phyloP scores from a whole-genome alignment of 1,284 basidiomycete genomes.

The Farysia itapuensis region DNA sequence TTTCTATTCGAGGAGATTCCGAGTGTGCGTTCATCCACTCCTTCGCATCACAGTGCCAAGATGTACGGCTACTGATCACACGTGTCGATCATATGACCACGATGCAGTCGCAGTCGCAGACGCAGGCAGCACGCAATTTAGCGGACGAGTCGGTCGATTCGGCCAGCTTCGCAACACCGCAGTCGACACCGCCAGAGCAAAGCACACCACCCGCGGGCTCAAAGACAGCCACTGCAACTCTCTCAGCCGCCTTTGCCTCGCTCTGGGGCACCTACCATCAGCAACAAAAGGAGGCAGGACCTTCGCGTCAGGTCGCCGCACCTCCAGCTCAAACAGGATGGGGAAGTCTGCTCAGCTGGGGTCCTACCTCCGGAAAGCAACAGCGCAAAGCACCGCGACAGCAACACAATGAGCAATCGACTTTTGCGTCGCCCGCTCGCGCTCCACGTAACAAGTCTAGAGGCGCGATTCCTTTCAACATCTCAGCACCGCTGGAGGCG shows the following conservation, averaged over 20 bases:
- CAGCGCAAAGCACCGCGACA: background rate
- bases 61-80: slow-evolving; percentile 4
- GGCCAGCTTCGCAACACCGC: slow-evolving; percentile 14
- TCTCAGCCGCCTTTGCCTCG: slow-evolving; percentile 32
- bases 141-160: slow-evolving; percentile 11
- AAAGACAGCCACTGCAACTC: slow-evolving; percentile 20
- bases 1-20: too few relatives aligned
- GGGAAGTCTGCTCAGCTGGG: slow-evolving; percentile 32
- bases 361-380: slow-evolving; percentile 18
- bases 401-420: too few relatives aligned
- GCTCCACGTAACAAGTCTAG: slow-evolving; percentile 2
- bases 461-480: slow-evolving; percentile 29
- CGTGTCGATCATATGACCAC: slow-evolving; percentile 18
- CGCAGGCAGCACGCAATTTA: too few relatives aligned
- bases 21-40: too few relatives aligned
- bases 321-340: slow-evolving; percentile 6
- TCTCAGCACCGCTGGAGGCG: slow-evolving; percentile 18
- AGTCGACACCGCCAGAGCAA: slow-evolving; percentile 13
- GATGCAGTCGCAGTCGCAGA: too few relatives aligned
- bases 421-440: slow-evolving; percentile 14
- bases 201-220: slow-evolving; percentile 23
- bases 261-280: slow-evolving; percentile 33
- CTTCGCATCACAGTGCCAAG: too few relatives aligned
- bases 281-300: slow-evolving; percentile 5
- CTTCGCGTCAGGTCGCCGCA: background rate